Evolutionary conservation across 78 protist species (phyloP).

Genomic region (Anaeramoeba flamelloides): DNA sequence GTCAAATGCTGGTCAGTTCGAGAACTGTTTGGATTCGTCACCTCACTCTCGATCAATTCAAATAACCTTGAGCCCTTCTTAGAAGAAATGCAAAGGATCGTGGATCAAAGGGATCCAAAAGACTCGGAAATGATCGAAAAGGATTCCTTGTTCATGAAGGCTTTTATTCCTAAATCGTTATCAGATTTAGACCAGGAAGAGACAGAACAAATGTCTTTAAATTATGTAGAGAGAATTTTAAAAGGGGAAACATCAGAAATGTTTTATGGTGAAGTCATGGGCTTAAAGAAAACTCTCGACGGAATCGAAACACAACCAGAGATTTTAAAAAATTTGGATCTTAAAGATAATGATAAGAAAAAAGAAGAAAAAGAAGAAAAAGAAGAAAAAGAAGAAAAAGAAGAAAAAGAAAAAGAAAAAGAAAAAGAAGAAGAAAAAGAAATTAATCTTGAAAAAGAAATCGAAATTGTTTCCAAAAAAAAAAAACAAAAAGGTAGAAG

Average conservation of each 20-base stretch:
- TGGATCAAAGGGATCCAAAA: neutral
- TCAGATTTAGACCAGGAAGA: neutral
- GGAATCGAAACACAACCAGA: neutral
- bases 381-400: neutral
- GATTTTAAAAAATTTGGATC: too few species aligned
- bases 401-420: neutral
- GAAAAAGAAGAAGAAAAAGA: neutral
- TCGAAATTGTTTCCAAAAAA: neutral
- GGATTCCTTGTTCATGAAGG: neutral
- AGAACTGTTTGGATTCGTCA: neutral
- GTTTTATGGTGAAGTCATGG: neutral
- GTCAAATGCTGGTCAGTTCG: neutral
- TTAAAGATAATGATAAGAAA: neutral
- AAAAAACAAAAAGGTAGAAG: neutral
- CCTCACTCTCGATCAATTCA: neutral
- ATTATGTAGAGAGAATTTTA: neutral
- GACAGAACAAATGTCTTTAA: neutral
- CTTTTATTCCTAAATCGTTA: neutral
- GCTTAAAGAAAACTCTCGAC: neutral
- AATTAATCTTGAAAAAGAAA: conserved; percentile 2
- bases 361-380: neutral
- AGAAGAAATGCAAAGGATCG: neutral
- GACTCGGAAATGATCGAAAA: neutral
- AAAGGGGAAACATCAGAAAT: neutral
- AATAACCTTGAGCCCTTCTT: neutral